Evolutionary conservation across 352 stramenopile genomes (phyloP).

Genomic region (Phytophthora podocarpi): DNA sequence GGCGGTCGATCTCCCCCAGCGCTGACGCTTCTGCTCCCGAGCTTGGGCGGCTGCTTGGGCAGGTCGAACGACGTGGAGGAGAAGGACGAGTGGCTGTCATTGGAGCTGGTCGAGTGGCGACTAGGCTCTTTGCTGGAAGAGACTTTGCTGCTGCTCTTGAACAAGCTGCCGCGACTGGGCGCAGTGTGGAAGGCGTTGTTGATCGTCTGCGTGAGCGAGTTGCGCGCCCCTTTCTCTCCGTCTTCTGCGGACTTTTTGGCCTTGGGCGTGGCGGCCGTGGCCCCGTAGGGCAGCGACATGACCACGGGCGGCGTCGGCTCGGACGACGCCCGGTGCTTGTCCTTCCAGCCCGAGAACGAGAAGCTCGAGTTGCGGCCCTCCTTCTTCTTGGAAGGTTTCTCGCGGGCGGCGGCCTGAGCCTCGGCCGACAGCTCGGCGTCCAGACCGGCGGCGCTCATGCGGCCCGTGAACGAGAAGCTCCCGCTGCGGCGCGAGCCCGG

Average conservation of each 20-base stretch:
- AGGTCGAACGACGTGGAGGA: slow-evolving; percentile 33
- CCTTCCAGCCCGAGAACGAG: slow-evolving; percentile 56
- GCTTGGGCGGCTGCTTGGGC: slow-evolving; percentile 26
- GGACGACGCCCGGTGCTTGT: slow-evolving; percentile 43
- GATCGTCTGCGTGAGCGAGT: slow-evolving; percentile 32
- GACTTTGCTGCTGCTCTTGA: slow-evolving; percentile 22
- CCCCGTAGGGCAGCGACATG: slow-evolving; percentile 48
- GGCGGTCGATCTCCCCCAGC: slow-evolving; percentile 19
- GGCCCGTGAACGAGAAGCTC: slow-evolving; percentile 52
- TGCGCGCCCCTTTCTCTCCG: slow-evolving; percentile 14
- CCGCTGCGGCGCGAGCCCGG: slow-evolving; percentile 51
- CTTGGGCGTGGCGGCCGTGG: slow-evolving; percentile 37
- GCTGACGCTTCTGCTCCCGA: slow-evolving; percentile 39
- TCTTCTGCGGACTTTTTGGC: slow-evolving; percentile 27
- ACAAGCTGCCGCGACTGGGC: slow-evolving; percentile 30
- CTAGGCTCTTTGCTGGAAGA: slow-evolving; percentile 8
- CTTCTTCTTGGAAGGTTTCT: slow-evolving; percentile 46
- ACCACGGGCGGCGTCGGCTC: slow-evolving; percentile 32
- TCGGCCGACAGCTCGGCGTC: slow-evolving; percentile 41
- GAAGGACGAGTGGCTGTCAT: slow-evolving; percentile 21
- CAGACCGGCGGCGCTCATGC: slow-evolving; percentile 24
- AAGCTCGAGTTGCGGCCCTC: slow-evolving; percentile 57
- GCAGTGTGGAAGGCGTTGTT: slow-evolving; percentile 32
- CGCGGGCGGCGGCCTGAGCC: slow-evolving; percentile 35
- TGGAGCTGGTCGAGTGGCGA: slow-evolving; percentile 18